Percentiles rank a stretch among this genome's conserved stretches.
Conservation (phyloP, 2,329 filamentous ascomycete genomes). For the Fusarium multiceps region DNA sequence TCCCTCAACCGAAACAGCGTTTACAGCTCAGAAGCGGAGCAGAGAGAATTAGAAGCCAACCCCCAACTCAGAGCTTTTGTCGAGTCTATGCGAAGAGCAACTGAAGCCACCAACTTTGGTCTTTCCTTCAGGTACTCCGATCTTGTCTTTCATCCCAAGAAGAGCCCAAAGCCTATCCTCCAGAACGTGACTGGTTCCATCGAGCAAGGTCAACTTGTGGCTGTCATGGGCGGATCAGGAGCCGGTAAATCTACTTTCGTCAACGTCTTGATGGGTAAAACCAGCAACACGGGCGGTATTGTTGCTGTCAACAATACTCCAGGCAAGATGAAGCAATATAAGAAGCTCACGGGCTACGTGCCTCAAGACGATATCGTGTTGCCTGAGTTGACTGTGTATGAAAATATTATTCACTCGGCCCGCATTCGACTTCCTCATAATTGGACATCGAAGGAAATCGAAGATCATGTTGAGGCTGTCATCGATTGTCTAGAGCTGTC, state of each 20-base stretch:
- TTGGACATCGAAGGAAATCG: conserved; percentile 62
- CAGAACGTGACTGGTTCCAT: conserved; percentile 66
- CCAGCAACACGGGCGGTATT: conserved; percentile 60
- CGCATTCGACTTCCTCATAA: conserved; percentile 63
- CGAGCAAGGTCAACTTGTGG: conserved; percentile 64
- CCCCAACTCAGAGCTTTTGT: conserved; percentile 61
- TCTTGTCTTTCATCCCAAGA: conserved; percentile 61
- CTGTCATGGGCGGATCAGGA: conserved; percentile 70
- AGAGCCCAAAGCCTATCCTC: conserved; percentile 58
- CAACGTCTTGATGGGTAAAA: conserved; percentile 71
- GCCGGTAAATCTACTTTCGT: conserved; percentile 70
- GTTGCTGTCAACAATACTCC: conserved; percentile 65
- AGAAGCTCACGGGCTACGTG: conserved; percentile 70
- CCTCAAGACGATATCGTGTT: conserved; percentile 71
- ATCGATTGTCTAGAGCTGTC: conserved; percentile 64
- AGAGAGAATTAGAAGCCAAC: conserved; percentile 32
- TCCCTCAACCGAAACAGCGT: conserved; percentile 50
- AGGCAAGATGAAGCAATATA: conserved; percentile 62
- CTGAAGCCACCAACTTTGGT: conserved; percentile 63
- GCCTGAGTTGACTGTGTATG: conserved; percentile 68
- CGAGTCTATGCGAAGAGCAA: conserved; percentile 63
- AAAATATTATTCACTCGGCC: conserved; percentile 71
- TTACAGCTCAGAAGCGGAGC: conserved; percentile 41
- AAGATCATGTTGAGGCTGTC: conserved; percentile 66
- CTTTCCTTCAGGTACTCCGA: conserved; percentile 64